Base-by-base conservation (phyloP, 2,329 filamentous ascomycete genomes). In the Sporothrix curviconia region DNA sequence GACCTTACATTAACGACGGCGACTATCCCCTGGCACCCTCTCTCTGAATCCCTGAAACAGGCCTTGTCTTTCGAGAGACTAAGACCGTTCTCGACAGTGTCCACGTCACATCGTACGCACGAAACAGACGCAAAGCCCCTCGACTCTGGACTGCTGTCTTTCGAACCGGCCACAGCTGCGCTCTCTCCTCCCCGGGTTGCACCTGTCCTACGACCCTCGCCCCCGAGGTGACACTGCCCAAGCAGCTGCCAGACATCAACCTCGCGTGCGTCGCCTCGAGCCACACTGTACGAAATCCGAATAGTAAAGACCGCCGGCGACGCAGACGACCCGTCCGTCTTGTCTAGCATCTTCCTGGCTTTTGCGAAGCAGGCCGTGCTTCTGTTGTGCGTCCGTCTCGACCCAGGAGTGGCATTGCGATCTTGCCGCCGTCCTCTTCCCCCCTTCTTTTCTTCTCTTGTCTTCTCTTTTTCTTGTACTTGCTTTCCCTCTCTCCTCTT, bases 151-250 rank as follows among this genome's bases (percentile, higher is more conserved):
- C 50, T 36, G 32, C 36, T 19, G 17, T 15, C 24, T 24, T 42
- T 40, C 50, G 22, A n/a, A n/a, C 25, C 30, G 37, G 30, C 9
- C 17, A 22, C 28, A 15, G 17, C 24, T 25, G n/a, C 5, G n/a
- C n/a, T n/a, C n/a, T n/a, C 39, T n/a, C 14, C 32, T 37, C 32
- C 7, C 39, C 24, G 12, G 14, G 43, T 47, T 25, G 43, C 37
- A 53, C 50, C 37, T 53, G 50, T 53, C 50, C 37, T n/a, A 52
- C 49, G 36, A 37, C 24, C 24, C 9, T 42, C 37, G 28, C 24
- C 25, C 15, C 42, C 37, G 37, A 37, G 30, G 36, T 25, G 28
- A 47, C 44, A 47, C 28, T 34, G 28, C 44, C 49, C 49, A 30
- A 49, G 28, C 44, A 49, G 49, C 49, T 52, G 49, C 49, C 24